Percentiles rank a stretch among this genome's conserved stretches.
Evolutionary conservation across 495 filamentous ascomycete genomes (phyloP).

Genomic region (Oidiodendron maius): DNA sequence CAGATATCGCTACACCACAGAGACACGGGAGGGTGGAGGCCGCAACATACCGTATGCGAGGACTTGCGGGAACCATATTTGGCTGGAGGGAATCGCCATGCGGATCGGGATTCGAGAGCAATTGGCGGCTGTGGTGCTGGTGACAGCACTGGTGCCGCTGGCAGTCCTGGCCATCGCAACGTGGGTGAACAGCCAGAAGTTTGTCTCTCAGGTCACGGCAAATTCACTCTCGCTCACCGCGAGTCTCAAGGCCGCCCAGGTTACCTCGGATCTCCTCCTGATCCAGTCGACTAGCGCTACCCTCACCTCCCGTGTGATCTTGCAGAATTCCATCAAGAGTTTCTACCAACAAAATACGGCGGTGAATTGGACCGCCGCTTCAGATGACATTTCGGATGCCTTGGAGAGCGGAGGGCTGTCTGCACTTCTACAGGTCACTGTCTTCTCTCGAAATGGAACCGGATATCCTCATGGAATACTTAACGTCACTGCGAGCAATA

Average conservation of each 20-base stretch:
- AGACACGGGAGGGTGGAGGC: background rate
- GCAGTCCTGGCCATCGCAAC: slow-evolving; percentile 51
- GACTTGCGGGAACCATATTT: background rate
- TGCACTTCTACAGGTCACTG: slow-evolving; percentile 56
- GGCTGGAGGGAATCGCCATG: slow-evolving; percentile 38
- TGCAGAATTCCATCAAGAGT: slow-evolving; percentile 54
- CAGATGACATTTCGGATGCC: slow-evolving; percentile 54
- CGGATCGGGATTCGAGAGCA: slow-evolving; percentile 80
- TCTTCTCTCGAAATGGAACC: slow-evolving; percentile 59
- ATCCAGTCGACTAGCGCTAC: slow-evolving; percentile 63
- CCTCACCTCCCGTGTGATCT: slow-evolving; percentile 59
- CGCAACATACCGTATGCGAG: background rate
- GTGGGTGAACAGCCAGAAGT: slow-evolving; percentile 71
- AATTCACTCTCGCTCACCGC: slow-evolving; percentile 51
- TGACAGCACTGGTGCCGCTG: slow-evolving; percentile 60
- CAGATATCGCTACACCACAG: no score
- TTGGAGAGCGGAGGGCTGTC: slow-evolving; percentile 44
- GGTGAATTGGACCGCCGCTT: slow-evolving; percentile 48
- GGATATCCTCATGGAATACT: slow-evolving; percentile 47
- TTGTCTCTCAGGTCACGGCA: slow-evolving; percentile 56
- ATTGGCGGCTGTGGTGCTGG: slow-evolving; percentile 53
- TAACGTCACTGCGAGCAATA: slow-evolving; percentile 48
- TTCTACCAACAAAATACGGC: slow-evolving; percentile 55
- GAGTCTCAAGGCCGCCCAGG: slow-evolving; percentile 75
- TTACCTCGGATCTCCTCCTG: slow-evolving; percentile 68